Evolutionary conservation across 345 rosid species (phyloP).

Genomic region (Physaria fendleri): DNA sequence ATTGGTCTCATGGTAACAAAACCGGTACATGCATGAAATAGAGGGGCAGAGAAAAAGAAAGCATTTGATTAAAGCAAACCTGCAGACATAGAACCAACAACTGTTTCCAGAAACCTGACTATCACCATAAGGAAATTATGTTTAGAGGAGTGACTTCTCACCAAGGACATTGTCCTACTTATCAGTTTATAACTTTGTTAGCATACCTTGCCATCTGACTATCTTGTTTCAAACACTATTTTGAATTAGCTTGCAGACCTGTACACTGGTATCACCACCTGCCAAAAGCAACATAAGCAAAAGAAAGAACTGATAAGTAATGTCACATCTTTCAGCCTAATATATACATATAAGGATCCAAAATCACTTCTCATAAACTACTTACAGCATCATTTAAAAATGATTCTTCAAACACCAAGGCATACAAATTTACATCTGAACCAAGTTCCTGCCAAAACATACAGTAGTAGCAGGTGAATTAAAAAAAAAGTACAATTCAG

Average conservation of each 20-base stretch:
- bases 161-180: conserved; percentile 91
- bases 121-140: conserved; percentile 77
- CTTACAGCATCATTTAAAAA: conserved; percentile 97
- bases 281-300: conserved; percentile 28
- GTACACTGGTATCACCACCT: conserved; percentile 98
- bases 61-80: conserved; percentile 42
- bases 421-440: conserved; percentile 87
- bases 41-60: conserved; percentile 1
- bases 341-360: not conserved
- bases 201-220: conserved; percentile 7
- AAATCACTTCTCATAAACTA: conserved; percentile 14
- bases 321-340: conserved; percentile 1
- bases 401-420: conserved; percentile 96
- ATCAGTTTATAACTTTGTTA: conserved; percentile 25
- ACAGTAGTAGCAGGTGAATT: conserved; percentile 17
- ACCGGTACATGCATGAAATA: conserved; percentile 4
- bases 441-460: conserved; percentile 79
- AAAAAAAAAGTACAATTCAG: too few species aligned
- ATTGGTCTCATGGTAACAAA: too few species aligned
- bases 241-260: conserved; percentile 45
- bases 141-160: conserved; percentile 63
- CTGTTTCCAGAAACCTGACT: conserved; percentile 90
- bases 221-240: conserved; percentile 1
- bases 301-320: conserved; percentile 15
- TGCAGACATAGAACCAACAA: conserved; percentile 96